A percentile compares a stretch with the other conserved stretches of the same genome.
Evolutionary conservation across 2,329 filamentous ascomycete species (phyloP).

Genomic region (Penicillium brevicompactum): DNA sequence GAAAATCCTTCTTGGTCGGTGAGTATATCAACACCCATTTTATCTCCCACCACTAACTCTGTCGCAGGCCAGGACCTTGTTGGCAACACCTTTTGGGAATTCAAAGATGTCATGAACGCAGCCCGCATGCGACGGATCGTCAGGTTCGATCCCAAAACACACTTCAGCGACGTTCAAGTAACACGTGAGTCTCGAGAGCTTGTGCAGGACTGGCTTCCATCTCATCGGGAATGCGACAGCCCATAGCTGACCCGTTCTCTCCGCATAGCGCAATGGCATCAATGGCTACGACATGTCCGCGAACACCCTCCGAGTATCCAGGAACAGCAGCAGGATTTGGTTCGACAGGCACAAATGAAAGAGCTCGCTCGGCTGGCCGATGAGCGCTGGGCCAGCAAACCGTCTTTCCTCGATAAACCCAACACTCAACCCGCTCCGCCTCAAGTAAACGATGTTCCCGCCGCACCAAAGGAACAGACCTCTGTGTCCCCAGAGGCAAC

Average conservation of each 20-base stretch:
- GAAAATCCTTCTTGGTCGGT: constrained; percentile 62
- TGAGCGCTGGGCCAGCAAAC: constrained; percentile 62
- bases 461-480: constrained; percentile 12
- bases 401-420: constrained; percentile 61
- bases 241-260: constrained; percentile 15
- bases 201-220: too few relatives aligned
- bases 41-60: constrained; percentile 12
- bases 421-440: constrained; percentile 52
- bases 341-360: constrained; percentile 61
- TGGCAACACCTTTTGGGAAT: constrained; percentile 70
- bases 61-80: constrained; percentile 59
- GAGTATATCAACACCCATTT: constrained; percentile 19
- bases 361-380: constrained; percentile 62
- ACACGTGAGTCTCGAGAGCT: constrained; percentile 48
- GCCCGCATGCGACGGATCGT: constrained; percentile 61
- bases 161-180: constrained; percentile 63
- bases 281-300: constrained; percentile 67
- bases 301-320: constrained; percentile 56
- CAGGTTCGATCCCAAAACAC: constrained; percentile 54
- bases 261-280: constrained; percentile 63
- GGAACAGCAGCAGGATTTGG: constrained; percentile 61
- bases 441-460: constrained; percentile 35
- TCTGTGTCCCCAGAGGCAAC: neutral
- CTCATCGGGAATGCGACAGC: neutral
- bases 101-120: constrained; percentile 59